Evolutionary conservation across 441 rosid species (phyloP).

Genomic region (Mallotus repandus): DNA sequence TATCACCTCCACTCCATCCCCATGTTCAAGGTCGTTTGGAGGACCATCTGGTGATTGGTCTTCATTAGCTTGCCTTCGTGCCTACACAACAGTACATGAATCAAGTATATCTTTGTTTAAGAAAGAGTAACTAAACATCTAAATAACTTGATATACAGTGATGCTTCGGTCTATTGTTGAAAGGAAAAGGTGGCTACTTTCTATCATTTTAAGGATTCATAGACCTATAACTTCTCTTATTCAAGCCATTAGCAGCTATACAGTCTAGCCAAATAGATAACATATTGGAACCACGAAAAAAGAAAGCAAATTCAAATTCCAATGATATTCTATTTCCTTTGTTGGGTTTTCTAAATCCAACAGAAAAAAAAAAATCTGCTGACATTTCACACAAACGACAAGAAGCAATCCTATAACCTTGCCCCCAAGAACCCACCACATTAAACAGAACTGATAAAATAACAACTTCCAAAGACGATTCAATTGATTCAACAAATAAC

Average conservation of each 20-base stretch:
- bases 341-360: not conserved
- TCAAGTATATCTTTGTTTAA: not conserved
- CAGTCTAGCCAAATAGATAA: not conserved
- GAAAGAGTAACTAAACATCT: not conserved
- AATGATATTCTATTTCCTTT: not conserved
- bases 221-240: not conserved
- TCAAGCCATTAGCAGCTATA: not conserved
- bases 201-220: not conserved
- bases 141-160: not conserved
- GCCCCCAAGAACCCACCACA: not conserved
- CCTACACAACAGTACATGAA: slow-evolving; percentile 26
- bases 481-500: slow-evolving; percentile 14
- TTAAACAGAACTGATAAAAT: not conserved
- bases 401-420: not conserved
- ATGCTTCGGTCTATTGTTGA: not conserved
- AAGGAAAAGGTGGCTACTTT: not conserved
- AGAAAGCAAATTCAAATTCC: not conserved
- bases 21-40: slow-evolving; percentile 54
- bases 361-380: not conserved
- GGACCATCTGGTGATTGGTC: slow-evolving; percentile 34
- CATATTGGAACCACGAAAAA: not conserved
- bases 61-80: slow-evolving; percentile 37
- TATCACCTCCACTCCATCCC: slow-evolving; percentile 65
- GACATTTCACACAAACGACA: not conserved
- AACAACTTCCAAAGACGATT: not conserved